Conservation (phyloP, 1,284 basidiomycete species). For the Cutaneotrichosporon spelunceum region DNA sequence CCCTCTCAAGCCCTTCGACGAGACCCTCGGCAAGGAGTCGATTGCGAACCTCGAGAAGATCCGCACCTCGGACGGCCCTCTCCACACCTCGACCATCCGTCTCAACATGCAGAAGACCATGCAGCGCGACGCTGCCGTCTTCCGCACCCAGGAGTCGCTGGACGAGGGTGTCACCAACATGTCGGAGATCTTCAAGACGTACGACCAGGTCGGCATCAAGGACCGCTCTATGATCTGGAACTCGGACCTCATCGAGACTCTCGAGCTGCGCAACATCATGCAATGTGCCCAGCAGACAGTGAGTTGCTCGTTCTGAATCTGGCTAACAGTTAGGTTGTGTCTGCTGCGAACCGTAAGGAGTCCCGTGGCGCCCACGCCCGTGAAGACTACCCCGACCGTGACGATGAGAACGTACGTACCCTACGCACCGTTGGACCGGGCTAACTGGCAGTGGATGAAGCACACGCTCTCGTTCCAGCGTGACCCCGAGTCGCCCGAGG, state of each 20-base stretch:
- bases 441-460: too few species aligned
- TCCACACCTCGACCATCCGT: slow-evolving; percentile 85
- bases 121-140: slow-evolving; percentile 90
- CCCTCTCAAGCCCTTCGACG: slow-evolving; percentile 84
- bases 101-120: slow-evolving; percentile 98
- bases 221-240: slow-evolving; percentile 99
- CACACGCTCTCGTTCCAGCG: slow-evolving; percentile 85
- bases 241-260: slow-evolving; percentile 94
- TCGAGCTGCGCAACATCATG: slow-evolving; percentile 93
- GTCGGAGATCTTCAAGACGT: slow-evolving; percentile 78
- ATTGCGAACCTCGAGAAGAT: slow-evolving; percentile 90
- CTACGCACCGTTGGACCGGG: too few species aligned
- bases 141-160: slow-evolving; percentile 84
- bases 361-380: slow-evolving; percentile 13
- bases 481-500: slow-evolving; percentile 68
- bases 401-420: slow-evolving; percentile 45
- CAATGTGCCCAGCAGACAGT: slow-evolving; percentile 89
- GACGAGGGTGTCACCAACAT: slow-evolving; percentile 91
- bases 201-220: slow-evolving; percentile 88
- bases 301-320: too few species aligned
- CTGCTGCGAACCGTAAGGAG: slow-evolving; percentile 88
- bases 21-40: slow-evolving; percentile 79
- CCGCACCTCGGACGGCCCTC: slow-evolving; percentile 74
- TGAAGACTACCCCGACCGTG: slow-evolving; percentile 79
- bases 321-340: slow-evolving; percentile 59